Percentiles rank a stretch among this genome's conserved stretches.
These are phyloP conservation scores for Marasmius fiardii DNA, from an alignment of 1,284 basidiomycete genomes.

Conservation along the genomic window DNA sequence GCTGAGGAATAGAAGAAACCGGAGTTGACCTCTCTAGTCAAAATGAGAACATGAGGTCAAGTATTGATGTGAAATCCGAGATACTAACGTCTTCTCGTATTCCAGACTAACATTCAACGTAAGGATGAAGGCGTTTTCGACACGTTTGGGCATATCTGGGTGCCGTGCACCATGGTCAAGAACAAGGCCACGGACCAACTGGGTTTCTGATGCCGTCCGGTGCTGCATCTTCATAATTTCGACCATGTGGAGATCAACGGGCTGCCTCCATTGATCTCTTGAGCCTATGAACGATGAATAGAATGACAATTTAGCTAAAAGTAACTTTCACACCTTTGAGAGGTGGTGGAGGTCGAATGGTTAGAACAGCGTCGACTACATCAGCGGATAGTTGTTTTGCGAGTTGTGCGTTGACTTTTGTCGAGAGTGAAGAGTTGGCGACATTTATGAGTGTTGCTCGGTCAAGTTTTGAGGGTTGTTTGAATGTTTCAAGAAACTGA, in stretches of 20 bases:
- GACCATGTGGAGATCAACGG: slow-evolving; percentile 99
- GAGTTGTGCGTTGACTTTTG: slow-evolving; percentile 84
- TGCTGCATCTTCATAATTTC: slow-evolving; percentile 99
- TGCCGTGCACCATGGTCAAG: slow-evolving; percentile 96
- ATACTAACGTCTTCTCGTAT: slow-evolving; percentile 96
- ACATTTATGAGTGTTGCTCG: slow-evolving; percentile 91
- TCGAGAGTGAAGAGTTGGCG: slow-evolving; percentile 92
- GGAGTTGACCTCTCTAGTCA: slow-evolving; percentile 92
- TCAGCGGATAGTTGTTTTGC: slow-evolving; percentile 90
- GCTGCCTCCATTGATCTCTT: slow-evolving; percentile 71
- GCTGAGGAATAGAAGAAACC: slow-evolving; percentile 99
- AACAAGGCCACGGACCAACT: slow-evolving; percentile 92
- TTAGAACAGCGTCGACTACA: slow-evolving; percentile 93
- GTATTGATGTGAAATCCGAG: slow-evolving; percentile 5
- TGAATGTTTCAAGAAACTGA: slow-evolving; percentile 93
- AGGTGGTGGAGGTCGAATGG: slow-evolving; percentile 77
- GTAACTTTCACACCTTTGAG: slow-evolving; percentile 43
- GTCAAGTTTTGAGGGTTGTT: slow-evolving; percentile 74
- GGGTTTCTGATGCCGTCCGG: slow-evolving; percentile 97
- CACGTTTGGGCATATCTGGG: slow-evolving; percentile 98
- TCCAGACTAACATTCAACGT: slow-evolving; percentile 98
- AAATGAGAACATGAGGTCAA: slow-evolving; percentile 15
- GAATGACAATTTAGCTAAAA: slow-evolving; percentile 16
- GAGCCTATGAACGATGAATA: slow-evolving; percentile 39
- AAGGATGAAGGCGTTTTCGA: slow-evolving; percentile 95